Conservation (phyloP, 371 early-diverging fungal genomes). For the Rhizomucor pusillus region DNA sequence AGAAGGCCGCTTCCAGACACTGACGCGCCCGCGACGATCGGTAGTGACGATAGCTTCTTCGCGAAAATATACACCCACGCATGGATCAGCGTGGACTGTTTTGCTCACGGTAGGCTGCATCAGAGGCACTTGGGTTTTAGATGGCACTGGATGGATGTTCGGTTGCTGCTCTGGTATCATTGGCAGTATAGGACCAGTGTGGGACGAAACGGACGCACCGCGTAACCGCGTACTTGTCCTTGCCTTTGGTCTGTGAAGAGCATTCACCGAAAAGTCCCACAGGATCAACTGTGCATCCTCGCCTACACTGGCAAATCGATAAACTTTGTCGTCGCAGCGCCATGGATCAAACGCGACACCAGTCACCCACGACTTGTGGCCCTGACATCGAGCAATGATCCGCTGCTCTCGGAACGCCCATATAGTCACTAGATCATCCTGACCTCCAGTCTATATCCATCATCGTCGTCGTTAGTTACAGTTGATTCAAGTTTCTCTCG, state of each 20-base stretch:
- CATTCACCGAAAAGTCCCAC: slow-evolving; percentile 91
- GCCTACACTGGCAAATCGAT: slow-evolving; percentile 89
- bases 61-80: slow-evolving; percentile 73
- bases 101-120: slow-evolving; percentile 79
- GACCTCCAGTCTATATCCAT: slow-evolving; percentile 74
- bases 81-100: slow-evolving; percentile 71
- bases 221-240: slow-evolving; percentile 28
- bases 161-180: slow-evolving; percentile 20
- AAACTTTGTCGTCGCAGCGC: slow-evolving; percentile 79
- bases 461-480: background rate
- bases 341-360: slow-evolving; percentile 90
- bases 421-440: slow-evolving; percentile 94
- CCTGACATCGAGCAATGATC: slow-evolving; percentile 87
- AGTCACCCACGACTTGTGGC: slow-evolving; percentile 92
- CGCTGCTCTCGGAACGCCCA: slow-evolving; percentile 81
- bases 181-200: slow-evolving; percentile 19
- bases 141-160: slow-evolving; percentile 59
- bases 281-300: slow-evolving; percentile 88
- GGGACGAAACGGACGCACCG: slow-evolving; percentile 41
- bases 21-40: slow-evolving; percentile 77
- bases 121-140: slow-evolving; percentile 71
- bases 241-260: slow-evolving; percentile 72
- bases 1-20: slow-evolving; percentile 77
- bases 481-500: background rate
- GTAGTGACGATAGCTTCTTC: slow-evolving; percentile 84